Conservation (phyloP, 306 rosid genomes). For the Astragalus glycyphyllos region DNA sequence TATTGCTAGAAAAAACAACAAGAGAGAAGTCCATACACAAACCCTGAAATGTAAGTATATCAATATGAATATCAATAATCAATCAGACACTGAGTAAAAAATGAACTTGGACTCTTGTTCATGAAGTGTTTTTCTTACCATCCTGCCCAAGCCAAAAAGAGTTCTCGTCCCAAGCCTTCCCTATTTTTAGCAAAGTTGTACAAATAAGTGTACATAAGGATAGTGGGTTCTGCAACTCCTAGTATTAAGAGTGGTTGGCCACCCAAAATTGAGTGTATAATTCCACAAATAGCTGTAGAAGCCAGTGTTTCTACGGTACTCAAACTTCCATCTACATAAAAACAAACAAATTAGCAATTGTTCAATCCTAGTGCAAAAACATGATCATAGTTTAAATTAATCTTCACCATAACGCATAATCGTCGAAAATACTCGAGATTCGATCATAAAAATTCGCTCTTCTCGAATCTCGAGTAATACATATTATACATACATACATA, state of each 20-base stretch:
- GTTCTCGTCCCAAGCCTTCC: slow-evolving; percentile 62
- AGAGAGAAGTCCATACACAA: slow-evolving; percentile 85
- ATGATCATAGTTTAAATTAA: not conserved
- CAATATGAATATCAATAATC: not conserved
- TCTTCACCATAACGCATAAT: not conserved
- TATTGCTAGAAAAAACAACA: slow-evolving; percentile 72
- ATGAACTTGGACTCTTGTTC: not conserved
- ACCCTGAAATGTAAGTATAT: slow-evolving; percentile 61
- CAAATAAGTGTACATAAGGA: slow-evolving; percentile 84
- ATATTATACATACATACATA: too few relatives aligned
- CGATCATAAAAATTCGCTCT: too few relatives aligned
- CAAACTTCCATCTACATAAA: slow-evolving; percentile 73
- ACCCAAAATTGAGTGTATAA: slow-evolving; percentile 84
- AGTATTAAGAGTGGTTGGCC: slow-evolving; percentile 85
- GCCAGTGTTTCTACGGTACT: slow-evolving; percentile 88
- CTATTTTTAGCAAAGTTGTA: slow-evolving; percentile 71
- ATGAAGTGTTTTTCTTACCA: slow-evolving; percentile 55
- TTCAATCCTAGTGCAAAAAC: slow-evolving; percentile 21
- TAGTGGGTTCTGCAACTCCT: slow-evolving; percentile 97
- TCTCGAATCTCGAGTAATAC: too few relatives aligned
- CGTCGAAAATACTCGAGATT: too few relatives aligned
- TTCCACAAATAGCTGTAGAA: slow-evolving; percentile 91
- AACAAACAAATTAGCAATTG: slow-evolving; percentile 8
- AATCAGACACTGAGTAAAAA: not conserved
- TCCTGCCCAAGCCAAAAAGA: slow-evolving; percentile 89